Evolutionary conservation across 2,329 filamentous ascomycete species (phyloP).

Genomic region (Penicillium sp.): DNA sequence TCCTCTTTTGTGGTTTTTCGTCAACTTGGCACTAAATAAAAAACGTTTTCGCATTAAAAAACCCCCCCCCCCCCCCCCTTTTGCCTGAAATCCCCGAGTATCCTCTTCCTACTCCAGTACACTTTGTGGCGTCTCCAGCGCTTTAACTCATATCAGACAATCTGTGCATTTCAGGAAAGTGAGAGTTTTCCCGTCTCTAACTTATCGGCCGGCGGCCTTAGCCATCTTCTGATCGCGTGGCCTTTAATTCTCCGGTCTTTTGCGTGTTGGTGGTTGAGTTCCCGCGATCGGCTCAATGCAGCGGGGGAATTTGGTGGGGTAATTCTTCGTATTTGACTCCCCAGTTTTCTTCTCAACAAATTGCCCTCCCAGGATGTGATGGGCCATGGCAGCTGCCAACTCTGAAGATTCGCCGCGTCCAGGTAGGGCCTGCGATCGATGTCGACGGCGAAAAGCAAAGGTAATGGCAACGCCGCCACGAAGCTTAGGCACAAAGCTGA

Average conservation of each 20-base stretch:
- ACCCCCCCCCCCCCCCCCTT: no score
- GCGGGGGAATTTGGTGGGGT: not conserved
- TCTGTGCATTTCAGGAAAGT: no score
- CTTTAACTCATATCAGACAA: no score
- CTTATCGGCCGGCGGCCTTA: no score
- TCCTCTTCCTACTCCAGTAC: no score
- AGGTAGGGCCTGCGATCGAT: constrained; percentile 18
- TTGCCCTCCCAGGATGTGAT: constrained; percentile 2
- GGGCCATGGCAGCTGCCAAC: not conserved
- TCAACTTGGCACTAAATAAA: no score
- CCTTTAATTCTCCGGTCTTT: not conserved
- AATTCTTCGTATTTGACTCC: constrained; percentile 8
- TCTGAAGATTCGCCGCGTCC: constrained; percentile 2
- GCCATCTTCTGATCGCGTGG: not conserved
- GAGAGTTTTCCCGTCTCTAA: no score
- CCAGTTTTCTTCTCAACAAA: not conserved
- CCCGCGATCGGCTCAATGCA: not conserved
- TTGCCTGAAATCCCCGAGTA: no score
- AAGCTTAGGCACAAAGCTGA: constrained; percentile 2
- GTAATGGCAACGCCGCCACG: not conserved
- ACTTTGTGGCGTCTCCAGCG: no score
- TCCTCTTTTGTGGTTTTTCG: no score
- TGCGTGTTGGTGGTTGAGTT: not conserved
- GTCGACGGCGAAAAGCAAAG: constrained; percentile 20
- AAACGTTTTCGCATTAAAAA: no score